Percentiles rank a stretch among this genome's conserved stretches.
Evolutionary conservation across 305 asterid genomes (phyloP).

Genomic region (Fraxinus albicans): DNA sequence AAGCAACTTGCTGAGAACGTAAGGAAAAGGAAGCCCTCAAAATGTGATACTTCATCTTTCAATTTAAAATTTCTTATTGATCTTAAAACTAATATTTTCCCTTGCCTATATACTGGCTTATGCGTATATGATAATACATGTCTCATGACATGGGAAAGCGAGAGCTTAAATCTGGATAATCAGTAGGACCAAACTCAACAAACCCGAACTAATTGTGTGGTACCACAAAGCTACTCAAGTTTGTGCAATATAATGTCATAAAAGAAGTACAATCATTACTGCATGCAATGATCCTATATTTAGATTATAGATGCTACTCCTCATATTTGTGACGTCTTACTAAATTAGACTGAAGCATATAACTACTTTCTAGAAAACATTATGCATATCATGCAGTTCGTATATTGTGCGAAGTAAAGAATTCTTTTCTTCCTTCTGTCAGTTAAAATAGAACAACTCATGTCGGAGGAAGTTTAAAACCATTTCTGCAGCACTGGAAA

Average conservation of each 20-base stretch:
- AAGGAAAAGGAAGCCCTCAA: constrained; percentile 2
- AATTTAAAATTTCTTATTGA: background rate
- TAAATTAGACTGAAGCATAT: constrained; percentile 3
- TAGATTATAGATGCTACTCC: background rate
- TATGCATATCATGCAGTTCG: background rate
- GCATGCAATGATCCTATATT: background rate
- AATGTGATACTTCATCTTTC: constrained; percentile 11
- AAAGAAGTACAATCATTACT: background rate
- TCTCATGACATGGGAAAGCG: background rate
- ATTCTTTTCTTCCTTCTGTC: background rate
- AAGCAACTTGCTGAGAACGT: constrained; percentile 27
- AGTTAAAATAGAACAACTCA: background rate
- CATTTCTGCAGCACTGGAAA: background rate
- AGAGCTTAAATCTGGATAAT: background rate
- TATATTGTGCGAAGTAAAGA: background rate
- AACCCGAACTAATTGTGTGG: constrained; percentile 1
- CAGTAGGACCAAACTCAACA: background rate
- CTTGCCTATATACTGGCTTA: background rate
- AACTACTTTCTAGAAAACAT: constrained; percentile 6
- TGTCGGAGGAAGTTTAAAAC: background rate
- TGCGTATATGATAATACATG: background rate
- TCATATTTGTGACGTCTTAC: background rate
- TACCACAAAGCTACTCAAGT: background rate
- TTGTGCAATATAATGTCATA: background rate
- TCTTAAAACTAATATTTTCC: background rate